These are phyloP conservation scores for Trichosporon asahii DNA, from an alignment of 1,284 basidiomycete species.

Conservation along the genomic window DNA sequence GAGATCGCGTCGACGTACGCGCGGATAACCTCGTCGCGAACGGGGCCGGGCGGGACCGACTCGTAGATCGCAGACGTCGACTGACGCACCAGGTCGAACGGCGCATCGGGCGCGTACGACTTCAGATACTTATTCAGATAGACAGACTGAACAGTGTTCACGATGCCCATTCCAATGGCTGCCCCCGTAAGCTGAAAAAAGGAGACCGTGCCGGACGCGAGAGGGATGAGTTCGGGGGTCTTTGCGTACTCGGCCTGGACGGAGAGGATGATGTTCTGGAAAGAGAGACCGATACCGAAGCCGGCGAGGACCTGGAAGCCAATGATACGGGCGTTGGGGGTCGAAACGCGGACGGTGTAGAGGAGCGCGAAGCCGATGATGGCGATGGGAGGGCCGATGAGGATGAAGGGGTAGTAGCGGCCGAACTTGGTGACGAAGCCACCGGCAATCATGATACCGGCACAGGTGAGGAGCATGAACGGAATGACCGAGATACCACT, in stretches of 20 bases:
- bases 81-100: constrained; percentile 42
- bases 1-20: constrained; percentile 53
- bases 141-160: constrained; percentile 51
- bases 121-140: constrained; percentile 38
- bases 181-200: constrained; percentile 53
- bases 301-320: constrained; percentile 56
- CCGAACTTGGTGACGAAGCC: constrained; percentile 48
- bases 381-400: constrained; percentile 38
- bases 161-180: constrained; percentile 52
- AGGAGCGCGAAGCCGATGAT: constrained; percentile 55
- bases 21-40: constrained; percentile 49
- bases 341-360: constrained; percentile 51
- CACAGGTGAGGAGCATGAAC: constrained; percentile 52
- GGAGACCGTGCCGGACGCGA: constrained; percentile 49
- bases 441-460: constrained; percentile 50
- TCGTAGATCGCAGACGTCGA: constrained; percentile 40
- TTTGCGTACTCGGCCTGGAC: constrained; percentile 54
- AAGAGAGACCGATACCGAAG: constrained; percentile 44
- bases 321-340: constrained; percentile 47
- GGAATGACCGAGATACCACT: constrained; percentile 55
- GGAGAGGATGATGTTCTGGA: constrained; percentile 50
- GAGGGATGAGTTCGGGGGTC: constrained; percentile 34
- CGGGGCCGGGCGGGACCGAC: constrained; percentile 32
- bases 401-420: constrained; percentile 52
- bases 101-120: constrained; percentile 38